Conservation (phyloP, 176 grass and related monocot genomes). For the Triticum aestivum region DNA sequence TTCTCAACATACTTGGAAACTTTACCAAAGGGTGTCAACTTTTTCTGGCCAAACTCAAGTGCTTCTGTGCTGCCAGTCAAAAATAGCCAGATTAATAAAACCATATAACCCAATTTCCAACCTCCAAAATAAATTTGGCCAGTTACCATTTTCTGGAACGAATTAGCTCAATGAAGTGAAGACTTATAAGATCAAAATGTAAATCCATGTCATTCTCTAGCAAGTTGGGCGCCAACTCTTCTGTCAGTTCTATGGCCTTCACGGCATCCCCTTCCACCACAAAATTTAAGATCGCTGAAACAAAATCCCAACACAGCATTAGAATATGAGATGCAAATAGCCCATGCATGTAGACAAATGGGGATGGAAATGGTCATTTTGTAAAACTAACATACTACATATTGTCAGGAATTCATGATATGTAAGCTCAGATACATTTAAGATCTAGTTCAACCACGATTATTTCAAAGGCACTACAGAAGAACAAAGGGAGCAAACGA, state of each 20-base stretch:
- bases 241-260: slow-evolving; percentile 85
- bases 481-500: not conserved
- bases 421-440: not conserved
- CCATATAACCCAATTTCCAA: not conserved
- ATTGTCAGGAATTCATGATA: not conserved
- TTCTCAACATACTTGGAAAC: slow-evolving; percentile 81
- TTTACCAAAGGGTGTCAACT: slow-evolving; percentile 69
- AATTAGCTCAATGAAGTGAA: slow-evolving; percentile 91
- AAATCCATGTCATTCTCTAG: slow-evolving; percentile 81
- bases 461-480: not conserved
- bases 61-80: slow-evolving; percentile 80
- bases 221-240: slow-evolving; percentile 82
- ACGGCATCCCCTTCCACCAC: slow-evolving; percentile 76
- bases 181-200: slow-evolving; percentile 91
- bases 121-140: slow-evolving; percentile 14
- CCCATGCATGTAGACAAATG: not conserved
- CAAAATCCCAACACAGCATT: slow-evolving; percentile 22
- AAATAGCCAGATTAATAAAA: slow-evolving; percentile 42
- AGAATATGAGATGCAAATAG: slow-evolving; percentile 23
- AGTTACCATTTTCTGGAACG: slow-evolving; percentile 69
- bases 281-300: slow-evolving; percentile 80
- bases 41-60: slow-evolving; percentile 92
- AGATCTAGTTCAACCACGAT: not conserved
- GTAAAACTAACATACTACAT: not conserved
- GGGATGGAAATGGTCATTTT: not conserved